A percentile compares a stretch with the other conserved stretches of the same genome.
Conservation (phyloP, 2,329 filamentous ascomycete genomes). For the Thelonectria olida region DNA sequence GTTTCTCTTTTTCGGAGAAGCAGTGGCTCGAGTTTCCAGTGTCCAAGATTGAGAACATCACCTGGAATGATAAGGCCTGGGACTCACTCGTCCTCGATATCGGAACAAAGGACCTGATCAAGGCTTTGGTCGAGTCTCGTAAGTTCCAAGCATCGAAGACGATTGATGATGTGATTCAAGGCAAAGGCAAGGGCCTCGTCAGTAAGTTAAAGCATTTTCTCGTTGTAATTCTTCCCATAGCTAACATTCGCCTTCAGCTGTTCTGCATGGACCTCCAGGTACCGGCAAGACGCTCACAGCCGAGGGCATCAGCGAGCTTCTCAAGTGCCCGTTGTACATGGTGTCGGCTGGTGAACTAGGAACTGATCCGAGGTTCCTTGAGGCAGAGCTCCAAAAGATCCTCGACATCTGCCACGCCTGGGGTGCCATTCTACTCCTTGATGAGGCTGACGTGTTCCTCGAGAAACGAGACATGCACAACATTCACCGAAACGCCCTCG, state of each 20-base stretch:
- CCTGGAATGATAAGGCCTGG: constrained; percentile 86
- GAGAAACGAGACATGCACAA: constrained; percentile 86
- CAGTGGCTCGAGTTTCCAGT: constrained; percentile 90
- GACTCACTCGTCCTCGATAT: constrained; percentile 78
- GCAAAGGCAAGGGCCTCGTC: constrained; percentile 88
- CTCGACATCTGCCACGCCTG: constrained; percentile 87
- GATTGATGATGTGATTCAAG: constrained; percentile 84
- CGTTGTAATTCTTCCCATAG: background rate
- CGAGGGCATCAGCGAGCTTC: constrained; percentile 84
- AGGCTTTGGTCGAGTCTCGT: constrained; percentile 83
- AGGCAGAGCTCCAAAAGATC: constrained; percentile 82
- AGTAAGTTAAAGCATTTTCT: constrained; percentile 48
- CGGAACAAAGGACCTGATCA: constrained; percentile 71
- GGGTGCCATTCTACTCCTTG: constrained; percentile 85
- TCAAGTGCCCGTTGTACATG: constrained; percentile 85
- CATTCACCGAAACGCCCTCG: constrained; percentile 84
- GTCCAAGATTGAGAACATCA: constrained; percentile 80
- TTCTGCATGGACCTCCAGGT: constrained; percentile 86
- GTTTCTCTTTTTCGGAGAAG: constrained; percentile 89
- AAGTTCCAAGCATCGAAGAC: constrained; percentile 83
- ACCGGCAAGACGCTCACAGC: constrained; percentile 91
- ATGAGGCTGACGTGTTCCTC: constrained; percentile 87
- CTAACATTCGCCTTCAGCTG: constrained; percentile 53
- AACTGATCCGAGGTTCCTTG: constrained; percentile 77
- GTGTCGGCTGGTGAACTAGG: constrained; percentile 85